Evolutionary conservation across 2,329 filamentous ascomycete genomes (phyloP).

Genomic region (Fusarium incarnatum): DNA sequence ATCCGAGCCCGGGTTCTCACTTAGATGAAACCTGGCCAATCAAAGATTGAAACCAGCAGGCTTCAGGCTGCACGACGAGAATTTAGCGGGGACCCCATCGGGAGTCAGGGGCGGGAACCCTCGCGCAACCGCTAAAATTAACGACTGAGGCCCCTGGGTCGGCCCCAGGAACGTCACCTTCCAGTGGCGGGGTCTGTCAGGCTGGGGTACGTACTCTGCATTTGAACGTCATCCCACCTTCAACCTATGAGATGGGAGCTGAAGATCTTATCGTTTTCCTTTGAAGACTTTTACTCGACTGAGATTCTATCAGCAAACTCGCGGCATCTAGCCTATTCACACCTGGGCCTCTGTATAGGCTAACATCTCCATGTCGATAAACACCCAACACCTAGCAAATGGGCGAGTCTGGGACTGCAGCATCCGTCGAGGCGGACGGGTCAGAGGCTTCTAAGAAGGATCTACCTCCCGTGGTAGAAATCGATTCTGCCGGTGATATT

Average conservation of each 20-base stretch:
- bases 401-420: slow-evolving; percentile 49
- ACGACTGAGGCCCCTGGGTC: slow-evolving; percentile 19
- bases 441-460: slow-evolving; percentile 45
- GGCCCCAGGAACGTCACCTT: slow-evolving; percentile 1
- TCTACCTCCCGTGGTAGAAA: slow-evolving; percentile 57
- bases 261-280: slow-evolving; percentile 31
- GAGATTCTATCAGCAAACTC: slow-evolving; percentile 11
- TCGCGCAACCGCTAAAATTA: slow-evolving; percentile 35
- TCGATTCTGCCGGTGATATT: slow-evolving; percentile 71
- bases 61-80: slow-evolving; percentile 33
- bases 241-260: slow-evolving; percentile 9
- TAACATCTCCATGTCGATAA: slow-evolving; percentile 45
- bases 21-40: slow-evolving; percentile 36
- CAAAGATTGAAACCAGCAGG: slow-evolving; percentile 5
- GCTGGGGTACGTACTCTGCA: slow-evolving; percentile 23
- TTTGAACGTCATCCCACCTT: slow-evolving; percentile 30
- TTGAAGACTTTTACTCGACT: slow-evolving; percentile 16
- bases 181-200: slow-evolving; percentile 15
- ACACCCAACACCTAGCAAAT: slow-evolving; percentile 40
- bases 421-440: slow-evolving; percentile 48
- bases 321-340: slow-evolving; percentile 9
- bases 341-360: slow-evolving; percentile 21
- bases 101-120: slow-evolving; percentile 38
- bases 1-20: slow-evolving; percentile 22
- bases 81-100: slow-evolving; percentile 41